phyloP scores from a whole-genome alignment of 2,329 filamentous ascomycete genomes.

The Cladophialophora exuberans region DNA sequence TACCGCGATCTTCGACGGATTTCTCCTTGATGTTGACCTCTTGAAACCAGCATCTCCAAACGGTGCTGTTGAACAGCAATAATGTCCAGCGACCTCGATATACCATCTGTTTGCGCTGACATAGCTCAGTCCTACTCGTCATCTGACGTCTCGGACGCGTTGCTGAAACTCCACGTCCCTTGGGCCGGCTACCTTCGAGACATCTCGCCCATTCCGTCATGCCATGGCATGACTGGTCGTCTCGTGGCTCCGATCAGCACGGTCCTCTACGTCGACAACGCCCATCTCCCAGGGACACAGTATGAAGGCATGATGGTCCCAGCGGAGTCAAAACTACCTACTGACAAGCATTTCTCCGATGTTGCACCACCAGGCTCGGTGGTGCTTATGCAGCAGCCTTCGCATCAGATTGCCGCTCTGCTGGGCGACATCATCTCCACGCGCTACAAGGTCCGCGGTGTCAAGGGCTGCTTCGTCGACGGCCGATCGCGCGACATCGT shows the following conservation, averaged over 20 bases:
- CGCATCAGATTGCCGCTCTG: conserved; percentile 6
- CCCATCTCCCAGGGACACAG: not conserved
- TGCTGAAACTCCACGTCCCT: conserved; percentile 10
- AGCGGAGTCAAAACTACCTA: not conserved
- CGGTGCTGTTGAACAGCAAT: too few relatives aligned
- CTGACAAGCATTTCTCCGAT: conserved; percentile 7
- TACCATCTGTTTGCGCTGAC: conserved; percentile 1
- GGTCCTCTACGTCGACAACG: conserved; percentile 9
- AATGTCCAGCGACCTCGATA: conserved; percentile 6
- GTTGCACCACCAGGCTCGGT: not conserved
- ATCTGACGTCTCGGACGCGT: conserved; percentile 9
- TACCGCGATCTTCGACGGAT: too few relatives aligned
- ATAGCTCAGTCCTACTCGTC: conserved; percentile 3
- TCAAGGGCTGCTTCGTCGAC: conserved; percentile 2
- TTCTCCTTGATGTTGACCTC: too few relatives aligned
- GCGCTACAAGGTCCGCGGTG: conserved; percentile 9
- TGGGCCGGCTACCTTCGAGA: conserved; percentile 6
- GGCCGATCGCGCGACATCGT: conserved; percentile 3
- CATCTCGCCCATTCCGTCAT: conserved; percentile 9
- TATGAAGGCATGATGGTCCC: conserved; percentile 6
- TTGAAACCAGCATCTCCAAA: too few relatives aligned
- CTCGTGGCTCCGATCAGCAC: conserved; percentile 10
- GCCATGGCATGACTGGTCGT: not conserved
- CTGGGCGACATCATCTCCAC: conserved; percentile 7
- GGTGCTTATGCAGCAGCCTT: conserved; percentile 8